Evolutionary conservation across 345 rosid species (phyloP).

Genomic region (Atalantia buxifolia): DNA sequence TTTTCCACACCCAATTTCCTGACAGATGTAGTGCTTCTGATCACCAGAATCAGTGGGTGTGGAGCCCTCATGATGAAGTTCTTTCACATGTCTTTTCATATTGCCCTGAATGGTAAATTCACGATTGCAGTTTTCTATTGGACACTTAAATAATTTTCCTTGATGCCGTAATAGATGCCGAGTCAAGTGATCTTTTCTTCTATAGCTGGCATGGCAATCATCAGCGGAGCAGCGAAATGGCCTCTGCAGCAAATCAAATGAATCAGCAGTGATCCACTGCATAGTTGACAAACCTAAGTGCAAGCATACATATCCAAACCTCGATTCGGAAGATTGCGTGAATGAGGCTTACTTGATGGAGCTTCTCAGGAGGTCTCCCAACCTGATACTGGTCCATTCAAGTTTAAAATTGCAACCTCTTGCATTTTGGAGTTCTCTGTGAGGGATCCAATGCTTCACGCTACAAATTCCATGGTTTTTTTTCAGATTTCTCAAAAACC

Average conservation of each 20-base stretch:
- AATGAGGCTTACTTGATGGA: constrained; percentile 84
- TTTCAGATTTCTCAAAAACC: background rate
- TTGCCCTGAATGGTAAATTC: constrained; percentile 54
- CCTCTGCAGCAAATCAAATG: constrained; percentile 44
- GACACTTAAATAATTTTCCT: constrained; percentile 76
- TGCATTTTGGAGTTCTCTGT: constrained; percentile 95
- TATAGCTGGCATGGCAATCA: constrained; percentile 67
- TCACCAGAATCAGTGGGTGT: constrained; percentile 9
- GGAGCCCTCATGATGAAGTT: constrained; percentile 37
- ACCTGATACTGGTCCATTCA: constrained; percentile 96
- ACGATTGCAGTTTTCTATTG: constrained; percentile 46
- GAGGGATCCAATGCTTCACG: constrained; percentile 99
- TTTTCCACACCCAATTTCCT: constrained; percentile 79
- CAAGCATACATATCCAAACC: constrained; percentile 31
- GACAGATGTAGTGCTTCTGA: constrained; percentile 48
- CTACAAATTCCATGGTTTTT: constrained; percentile 23
- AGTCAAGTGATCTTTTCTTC: constrained; percentile 86
- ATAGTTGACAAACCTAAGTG: background rate
- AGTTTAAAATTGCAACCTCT: constrained; percentile 59
- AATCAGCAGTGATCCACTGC: background rate
- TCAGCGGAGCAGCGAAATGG: constrained; percentile 60
- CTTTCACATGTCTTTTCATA: constrained; percentile 57
- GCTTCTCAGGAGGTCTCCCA: constrained; percentile 99
- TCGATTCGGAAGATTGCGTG: constrained; percentile 53
- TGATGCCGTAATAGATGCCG: constrained; percentile 72